A percentile compares a stretch with the other conserved stretches of the same genome.
phyloP scores from a whole-genome alignment of 228 moss, liverwort and hornwort species.

The Sphagnum magellanicum region DNA sequence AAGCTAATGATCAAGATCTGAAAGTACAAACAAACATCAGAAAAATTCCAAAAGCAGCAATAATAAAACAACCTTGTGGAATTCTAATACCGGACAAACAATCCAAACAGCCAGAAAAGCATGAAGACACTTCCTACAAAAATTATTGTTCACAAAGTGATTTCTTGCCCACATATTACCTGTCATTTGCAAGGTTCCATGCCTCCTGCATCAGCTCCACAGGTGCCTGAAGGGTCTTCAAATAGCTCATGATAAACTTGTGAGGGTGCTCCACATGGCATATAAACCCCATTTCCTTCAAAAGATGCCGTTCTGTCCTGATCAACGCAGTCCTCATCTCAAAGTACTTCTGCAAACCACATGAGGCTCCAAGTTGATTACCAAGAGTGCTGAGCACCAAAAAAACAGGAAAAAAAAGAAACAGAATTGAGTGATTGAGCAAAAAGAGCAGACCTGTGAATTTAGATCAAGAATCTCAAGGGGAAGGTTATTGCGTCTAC shows the following conservation, averaged over 20 bases:
- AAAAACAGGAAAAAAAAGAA: background rate
- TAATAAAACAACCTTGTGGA: no score
- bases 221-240: slow-evolving; percentile 31
- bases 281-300: slow-evolving; percentile 62
- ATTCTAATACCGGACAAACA: no score
- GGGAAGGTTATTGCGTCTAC: slow-evolving; percentile 29
- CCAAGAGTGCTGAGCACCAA: background rate
- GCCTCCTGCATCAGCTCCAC: slow-evolving; percentile 46
- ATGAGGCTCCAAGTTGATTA: background rate
- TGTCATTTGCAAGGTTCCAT: slow-evolving; percentile 58
- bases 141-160: background rate
- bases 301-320: slow-evolving; percentile 46
- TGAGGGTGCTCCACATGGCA: slow-evolving; percentile 62
- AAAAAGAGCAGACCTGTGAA: slow-evolving; percentile 18
- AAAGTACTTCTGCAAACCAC: slow-evolving; percentile 32
- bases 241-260: slow-evolving; percentile 49
- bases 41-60: background rate
- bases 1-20: background rate
- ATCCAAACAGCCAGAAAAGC: no score
- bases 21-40: background rate
- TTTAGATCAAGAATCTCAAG: slow-evolving; percentile 29
- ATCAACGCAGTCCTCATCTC: slow-evolving; percentile 58
- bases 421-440: no score
- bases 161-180: slow-evolving; percentile 7
- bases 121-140: background rate